Evolutionary conservation across 257 asterid species (phyloP).

Genomic region (Verbena officinalis): DNA sequence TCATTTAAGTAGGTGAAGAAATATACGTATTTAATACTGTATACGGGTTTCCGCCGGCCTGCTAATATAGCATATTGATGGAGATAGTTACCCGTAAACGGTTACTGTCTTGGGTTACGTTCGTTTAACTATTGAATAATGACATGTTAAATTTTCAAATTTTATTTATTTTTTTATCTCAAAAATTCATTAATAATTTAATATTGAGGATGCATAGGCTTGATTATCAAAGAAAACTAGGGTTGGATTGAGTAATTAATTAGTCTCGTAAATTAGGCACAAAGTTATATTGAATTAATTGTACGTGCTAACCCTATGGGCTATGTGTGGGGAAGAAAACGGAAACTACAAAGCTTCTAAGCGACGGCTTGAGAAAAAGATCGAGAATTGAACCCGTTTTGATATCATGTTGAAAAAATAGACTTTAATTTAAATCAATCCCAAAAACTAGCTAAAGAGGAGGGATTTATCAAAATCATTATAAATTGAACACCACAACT

Average conservation of each 20-base stretch:
- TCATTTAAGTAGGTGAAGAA: constrained; percentile 22
- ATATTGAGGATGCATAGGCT: background rate
- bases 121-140: too few relatives aligned
- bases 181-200: too few relatives aligned
- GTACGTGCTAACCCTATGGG: constrained; percentile 23
- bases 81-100: constrained; percentile 25
- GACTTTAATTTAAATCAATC: too few relatives aligned
- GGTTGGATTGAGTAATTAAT: constrained; percentile 10
- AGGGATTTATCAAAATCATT: too few relatives aligned
- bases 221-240: too few relatives aligned
- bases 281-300: constrained; percentile 30
- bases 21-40: constrained; percentile 27
- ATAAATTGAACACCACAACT: too few relatives aligned
- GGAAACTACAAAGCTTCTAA: constrained; percentile 7
- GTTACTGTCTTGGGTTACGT: background rate
- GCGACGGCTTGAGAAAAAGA: constrained; percentile 29
- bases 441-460: too few relatives aligned
- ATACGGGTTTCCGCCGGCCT: constrained; percentile 65
- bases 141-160: too few relatives aligned
- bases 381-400: constrained; percentile 2
- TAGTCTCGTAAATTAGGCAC: constrained; percentile 38
- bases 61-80: constrained; percentile 35
- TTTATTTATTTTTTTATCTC: too few relatives aligned
- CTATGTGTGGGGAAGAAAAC: constrained; percentile 25
- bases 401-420: too few relatives aligned